These are phyloP conservation scores for Suhomyces xylopsoci DNA, from an alignment of 805 yeast genomes.

Conservation along the genomic window DNA sequence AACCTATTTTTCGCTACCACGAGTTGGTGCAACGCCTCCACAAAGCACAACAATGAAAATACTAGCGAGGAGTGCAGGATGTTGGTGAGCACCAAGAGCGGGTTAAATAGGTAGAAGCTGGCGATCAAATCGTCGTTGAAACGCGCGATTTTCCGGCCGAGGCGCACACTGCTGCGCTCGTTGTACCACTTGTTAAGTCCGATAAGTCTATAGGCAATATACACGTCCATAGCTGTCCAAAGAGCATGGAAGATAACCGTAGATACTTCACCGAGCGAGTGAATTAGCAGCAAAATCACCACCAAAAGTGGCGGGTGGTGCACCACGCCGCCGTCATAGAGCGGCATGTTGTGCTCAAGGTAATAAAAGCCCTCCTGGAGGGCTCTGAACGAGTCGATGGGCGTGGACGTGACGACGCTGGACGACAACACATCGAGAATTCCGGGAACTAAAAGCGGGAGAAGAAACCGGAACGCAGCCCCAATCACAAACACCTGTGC, in stretches of 20 bases:
- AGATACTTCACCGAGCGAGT: slow-evolving; percentile 14
- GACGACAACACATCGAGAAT: slow-evolving; percentile 26
- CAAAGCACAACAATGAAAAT: slow-evolving; percentile 57
- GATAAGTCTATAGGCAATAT: slow-evolving; percentile 54
- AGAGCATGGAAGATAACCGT: slow-evolving; percentile 33
- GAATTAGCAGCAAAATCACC: slow-evolving; percentile 41
- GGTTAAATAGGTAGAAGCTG: slow-evolving; percentile 72
- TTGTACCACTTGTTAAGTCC: slow-evolving; percentile 44
- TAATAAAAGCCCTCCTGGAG: slow-evolving; percentile 32
- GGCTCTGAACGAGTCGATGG: slow-evolving; percentile 63
- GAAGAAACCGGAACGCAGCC: slow-evolving; percentile 29
- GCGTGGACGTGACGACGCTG: slow-evolving; percentile 65
- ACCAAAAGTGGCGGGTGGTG: slow-evolving; percentile 82
- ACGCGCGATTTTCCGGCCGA: slow-evolving; percentile 13
- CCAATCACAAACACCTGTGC: slow-evolving; percentile 24
- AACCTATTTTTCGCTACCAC: slow-evolving; percentile 39
- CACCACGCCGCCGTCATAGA: slow-evolving; percentile 82
- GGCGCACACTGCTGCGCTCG: slow-evolving; percentile 16
- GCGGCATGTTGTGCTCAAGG: slow-evolving; percentile 51
- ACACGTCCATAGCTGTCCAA: slow-evolving; percentile 58
- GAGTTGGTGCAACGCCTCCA: slow-evolving; percentile 43
- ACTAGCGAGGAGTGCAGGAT: slow-evolving; percentile 65
- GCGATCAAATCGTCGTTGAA: slow-evolving; percentile 49
- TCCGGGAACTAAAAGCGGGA: slow-evolving; percentile 35
- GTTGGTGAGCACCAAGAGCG: slow-evolving; percentile 66